Base-by-base conservation (phyloP, 176 grass and related monocot species). In the Paspalum vaginatum region DNA sequence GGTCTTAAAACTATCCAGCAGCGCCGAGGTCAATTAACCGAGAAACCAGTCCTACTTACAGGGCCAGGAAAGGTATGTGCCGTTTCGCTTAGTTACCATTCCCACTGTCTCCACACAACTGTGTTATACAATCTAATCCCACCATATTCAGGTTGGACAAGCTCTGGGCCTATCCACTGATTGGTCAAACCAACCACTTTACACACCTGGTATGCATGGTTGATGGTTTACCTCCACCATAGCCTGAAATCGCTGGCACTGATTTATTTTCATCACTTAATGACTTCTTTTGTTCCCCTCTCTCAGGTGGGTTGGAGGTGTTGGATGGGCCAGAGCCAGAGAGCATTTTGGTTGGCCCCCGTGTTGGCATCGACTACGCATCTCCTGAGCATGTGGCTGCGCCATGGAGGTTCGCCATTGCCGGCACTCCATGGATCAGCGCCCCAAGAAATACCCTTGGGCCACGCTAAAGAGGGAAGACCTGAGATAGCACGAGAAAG, bases 151-250 rank as follows among this genome's bases (percentile, higher is more conserved):
- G 92, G 95, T 95, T 54, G 95, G 95, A 21, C 95, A 95, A 77
- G 92, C 95, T 79, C 85, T 98, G 25, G 95, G 95, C n/a, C 72
- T 98, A 57, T 89, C 90, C 9, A 98, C 92, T 51, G 92, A 86
- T 45, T 98, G 92, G 95, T 98, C 92, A 11, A 81, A 93, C 79
- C 92, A 93, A 84, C 88, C 92, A 50, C 84, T 98, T 61, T 98
- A 92, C 65, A 79, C 65, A 24, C 78, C 90, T 61, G 92, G 95
- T 98, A 87, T n/a, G 52, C 26, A 53, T 22, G 17, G 53, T 56
- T 20, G 18, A 60, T 18, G 39, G 43, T 24, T 18, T 4, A 48
- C 86, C 45, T 68, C 11, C 18, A 17, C 27, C 22, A 24, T 8
- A n/a, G n/a, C 43, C 41, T 15, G 50, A 60, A 70, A 7, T 27